Percentiles rank a stretch among this genome's conserved stretches.
Conservation (phyloP, 1,139 yeast genomes). For the Magnusiomyces paraingens region DNA sequence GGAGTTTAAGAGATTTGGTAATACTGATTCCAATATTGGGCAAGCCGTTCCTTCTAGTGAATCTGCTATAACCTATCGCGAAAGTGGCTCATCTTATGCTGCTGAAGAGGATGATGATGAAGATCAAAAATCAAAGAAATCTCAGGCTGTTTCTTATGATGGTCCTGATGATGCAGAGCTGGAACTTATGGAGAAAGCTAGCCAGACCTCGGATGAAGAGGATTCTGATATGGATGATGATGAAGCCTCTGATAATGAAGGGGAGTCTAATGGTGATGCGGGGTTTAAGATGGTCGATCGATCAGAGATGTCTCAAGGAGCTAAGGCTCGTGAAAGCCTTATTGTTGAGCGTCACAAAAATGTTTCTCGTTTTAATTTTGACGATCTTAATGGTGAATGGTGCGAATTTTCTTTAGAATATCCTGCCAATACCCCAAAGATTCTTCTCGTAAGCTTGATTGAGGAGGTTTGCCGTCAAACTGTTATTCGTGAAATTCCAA, state of each 20-base stretch:
- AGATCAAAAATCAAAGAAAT: conserved; percentile 51
- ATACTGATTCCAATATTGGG: conserved; percentile 60
- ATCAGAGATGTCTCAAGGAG: conserved; percentile 28
- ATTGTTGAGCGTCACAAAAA: conserved; percentile 67
- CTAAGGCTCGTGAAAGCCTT: conserved; percentile 79
- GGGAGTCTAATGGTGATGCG: conserved; percentile 27
- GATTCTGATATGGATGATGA: conserved; percentile 37
- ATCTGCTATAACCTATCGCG: conserved; percentile 20
- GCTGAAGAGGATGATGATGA: conserved; percentile 48
- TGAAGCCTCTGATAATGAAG: conserved; percentile 28
- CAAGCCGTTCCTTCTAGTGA: conserved; percentile 42
- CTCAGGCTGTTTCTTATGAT: conserved; percentile 87
- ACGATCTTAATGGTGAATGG: conserved; percentile 85
- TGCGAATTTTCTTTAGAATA: conserved; percentile 83
- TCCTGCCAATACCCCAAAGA: conserved; percentile 81
- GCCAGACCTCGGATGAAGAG: conserved; percentile 37
- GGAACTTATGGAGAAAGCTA: conserved; percentile 75
- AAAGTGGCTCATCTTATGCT: conserved; percentile 8
- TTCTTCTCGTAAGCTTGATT: conserved; percentile 93
- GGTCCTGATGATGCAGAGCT: conserved; percentile 92
- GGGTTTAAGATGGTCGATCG: not conserved
- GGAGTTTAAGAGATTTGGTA: conserved; percentile 79
- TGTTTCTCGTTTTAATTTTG: conserved; percentile 78
- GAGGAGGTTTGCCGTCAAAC: conserved; percentile 87
- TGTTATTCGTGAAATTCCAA: conserved; percentile 88